phyloP scores from a whole-genome alignment of 2,329 filamentous ascomycete species.

The Pseudovirgaria hyperparasitica region DNA sequence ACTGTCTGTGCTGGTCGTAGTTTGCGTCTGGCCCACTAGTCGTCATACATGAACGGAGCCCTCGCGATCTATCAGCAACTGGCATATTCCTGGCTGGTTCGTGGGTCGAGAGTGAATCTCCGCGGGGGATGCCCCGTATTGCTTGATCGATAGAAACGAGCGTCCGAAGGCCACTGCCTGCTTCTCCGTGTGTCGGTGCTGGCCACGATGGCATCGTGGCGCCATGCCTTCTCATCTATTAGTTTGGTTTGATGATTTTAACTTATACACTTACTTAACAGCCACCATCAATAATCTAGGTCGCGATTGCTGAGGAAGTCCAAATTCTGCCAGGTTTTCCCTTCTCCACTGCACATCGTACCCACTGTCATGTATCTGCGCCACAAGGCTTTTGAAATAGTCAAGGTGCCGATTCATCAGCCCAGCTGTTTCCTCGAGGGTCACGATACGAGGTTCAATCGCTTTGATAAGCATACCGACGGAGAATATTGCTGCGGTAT shows the following conservation, averaged over 20 bases:
- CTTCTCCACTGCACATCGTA: constrained; percentile 1
- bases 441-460: constrained; percentile 54
- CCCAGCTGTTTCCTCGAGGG: constrained; percentile 68
- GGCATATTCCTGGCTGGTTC: no score
- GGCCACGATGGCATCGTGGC: constrained; percentile 1
- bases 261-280: not conserved
- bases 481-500: constrained; percentile 44
- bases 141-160: not conserved
- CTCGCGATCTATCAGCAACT: no score
- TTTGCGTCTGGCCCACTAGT: no score
- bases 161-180: not conserved
- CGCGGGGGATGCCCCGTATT: not conserved
- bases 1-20: not conserved
- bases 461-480: constrained; percentile 42
- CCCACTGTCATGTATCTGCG: constrained; percentile 14
- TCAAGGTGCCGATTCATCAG: constrained; percentile 36
- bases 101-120: not conserved
- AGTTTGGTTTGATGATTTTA: no score
- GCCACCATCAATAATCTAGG: constrained; percentile 2
- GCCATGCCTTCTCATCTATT: constrained; percentile 1
- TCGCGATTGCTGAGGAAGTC: constrained; percentile 1
- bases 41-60: no score
- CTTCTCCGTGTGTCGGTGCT: not conserved
- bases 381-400: constrained; percentile 37
- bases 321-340: not conserved